These are phyloP conservation scores for Pythium brachiatum DNA, from an alignment of 352 stramenopile genomes.

Conservation along the genomic window DNA sequence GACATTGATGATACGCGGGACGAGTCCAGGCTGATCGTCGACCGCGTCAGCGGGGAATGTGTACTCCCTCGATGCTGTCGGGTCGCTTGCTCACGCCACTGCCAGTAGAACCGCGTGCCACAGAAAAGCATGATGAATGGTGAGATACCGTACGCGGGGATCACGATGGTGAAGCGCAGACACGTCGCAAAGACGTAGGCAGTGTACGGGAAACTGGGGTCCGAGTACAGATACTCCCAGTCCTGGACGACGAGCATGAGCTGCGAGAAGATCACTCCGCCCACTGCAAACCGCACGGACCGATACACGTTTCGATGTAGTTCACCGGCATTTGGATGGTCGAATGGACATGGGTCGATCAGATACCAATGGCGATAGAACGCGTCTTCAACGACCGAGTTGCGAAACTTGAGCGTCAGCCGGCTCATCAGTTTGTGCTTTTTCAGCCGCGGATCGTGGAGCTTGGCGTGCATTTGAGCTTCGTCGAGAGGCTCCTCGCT, in stretches of 20 bases:
- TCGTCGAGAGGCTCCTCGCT: constrained; percentile 28
- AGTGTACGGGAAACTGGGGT: constrained; percentile 11
- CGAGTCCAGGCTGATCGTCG: constrained; percentile 7
- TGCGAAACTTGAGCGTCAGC: constrained; percentile 37
- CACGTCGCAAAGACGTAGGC: constrained; percentile 24
- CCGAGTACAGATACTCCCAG: constrained; percentile 36
- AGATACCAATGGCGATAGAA: constrained; percentile 52
- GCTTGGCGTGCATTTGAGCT: constrained; percentile 15
- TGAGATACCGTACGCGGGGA: constrained; percentile 30
- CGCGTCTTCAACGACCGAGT: constrained; percentile 33
- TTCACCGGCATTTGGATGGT: constrained; percentile 38
- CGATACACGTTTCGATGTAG: constrained; percentile 38
- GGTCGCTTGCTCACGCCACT: constrained; percentile 27
- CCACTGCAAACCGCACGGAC: constrained; percentile 36
- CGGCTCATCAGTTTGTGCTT: constrained; percentile 35
- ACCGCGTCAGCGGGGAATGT: constrained; percentile 14
- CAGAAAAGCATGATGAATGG: constrained; percentile 29
- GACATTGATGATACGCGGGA: neutral
- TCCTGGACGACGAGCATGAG: constrained; percentile 41
- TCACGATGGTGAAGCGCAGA: constrained; percentile 37
- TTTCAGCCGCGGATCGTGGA: constrained; percentile 35
- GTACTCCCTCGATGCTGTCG: constrained; percentile 24
- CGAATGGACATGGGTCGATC: constrained; percentile 40
- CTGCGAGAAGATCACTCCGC: constrained; percentile 36
- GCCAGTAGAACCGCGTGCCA: constrained; percentile 29